These are phyloP conservation scores for Fusarium graminum DNA, from an alignment of 2,329 filamentous ascomycete species.

Conservation along the genomic window DNA sequence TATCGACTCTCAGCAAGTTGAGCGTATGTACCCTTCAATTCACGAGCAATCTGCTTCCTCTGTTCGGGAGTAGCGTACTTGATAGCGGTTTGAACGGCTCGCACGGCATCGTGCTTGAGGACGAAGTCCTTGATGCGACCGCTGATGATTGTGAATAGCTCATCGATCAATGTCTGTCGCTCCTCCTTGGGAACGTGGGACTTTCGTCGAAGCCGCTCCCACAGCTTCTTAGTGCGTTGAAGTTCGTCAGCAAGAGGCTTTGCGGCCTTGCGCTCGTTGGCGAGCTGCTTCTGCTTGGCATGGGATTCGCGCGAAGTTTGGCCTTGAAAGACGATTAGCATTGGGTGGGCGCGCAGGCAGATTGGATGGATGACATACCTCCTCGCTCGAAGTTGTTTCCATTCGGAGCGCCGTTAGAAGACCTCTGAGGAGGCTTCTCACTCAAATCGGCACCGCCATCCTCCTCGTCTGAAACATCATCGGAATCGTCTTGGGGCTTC, in stretches of 20 bases:
- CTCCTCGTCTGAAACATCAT: constrained; percentile 66
- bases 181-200: constrained; percentile 93
- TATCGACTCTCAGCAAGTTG: constrained; percentile 94
- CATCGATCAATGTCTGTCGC: constrained; percentile 85
- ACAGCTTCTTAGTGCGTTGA: constrained; percentile 92
- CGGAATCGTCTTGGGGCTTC: constrained; percentile 58
- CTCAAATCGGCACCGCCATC: constrained; percentile 66
- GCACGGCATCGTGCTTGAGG: constrained; percentile 98
- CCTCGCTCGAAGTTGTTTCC: constrained; percentile 59
- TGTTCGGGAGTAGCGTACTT: constrained; percentile 93
- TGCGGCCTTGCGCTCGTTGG: constrained; percentile 87
- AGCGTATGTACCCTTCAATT: constrained; percentile 86
- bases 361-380: constrained; percentile 51
- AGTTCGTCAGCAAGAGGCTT: constrained; percentile 95
- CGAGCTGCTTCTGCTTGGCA: constrained; percentile 90
- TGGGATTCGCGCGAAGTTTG: constrained; percentile 87
- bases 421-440: constrained; percentile 56
- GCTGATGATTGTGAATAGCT: constrained; percentile 92
- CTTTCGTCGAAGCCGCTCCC: constrained; percentile 93
- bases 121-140: constrained; percentile 95
- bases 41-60: constrained; percentile 85
- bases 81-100: constrained; percentile 94
- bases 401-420: constrained; percentile 49
- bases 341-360: background rate
- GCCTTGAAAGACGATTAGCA: constrained; percentile 57